Conservation (phyloP, 768 basidiomycete genomes). For the Chalciporus sphaerocephalus region DNA sequence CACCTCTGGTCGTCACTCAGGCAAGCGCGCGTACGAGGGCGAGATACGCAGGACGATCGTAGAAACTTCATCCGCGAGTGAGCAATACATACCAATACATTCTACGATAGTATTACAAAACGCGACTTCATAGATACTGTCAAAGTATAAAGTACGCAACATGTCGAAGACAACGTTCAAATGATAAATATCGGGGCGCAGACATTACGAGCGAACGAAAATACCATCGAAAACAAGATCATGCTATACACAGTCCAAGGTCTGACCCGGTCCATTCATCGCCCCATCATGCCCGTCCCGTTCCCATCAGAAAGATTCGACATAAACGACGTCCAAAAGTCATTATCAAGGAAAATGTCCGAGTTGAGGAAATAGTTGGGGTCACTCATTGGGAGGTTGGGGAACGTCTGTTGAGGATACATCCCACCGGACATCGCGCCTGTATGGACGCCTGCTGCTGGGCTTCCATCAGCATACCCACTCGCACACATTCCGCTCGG, state of each 20-base stretch:
- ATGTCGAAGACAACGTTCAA: not conserved
- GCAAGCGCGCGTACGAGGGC: not conserved
- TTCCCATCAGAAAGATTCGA: constrained; percentile 28
- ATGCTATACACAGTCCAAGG: not conserved
- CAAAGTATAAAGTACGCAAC: not conserved
- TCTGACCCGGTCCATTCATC: not conserved
- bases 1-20: not conserved
- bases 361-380: constrained; percentile 32
- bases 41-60: not conserved
- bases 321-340: constrained; percentile 43
- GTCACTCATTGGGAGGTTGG: constrained; percentile 24
- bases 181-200: not conserved
- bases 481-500: constrained; percentile 18
- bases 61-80: too few relatives aligned
- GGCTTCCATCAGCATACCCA: constrained; percentile 9
- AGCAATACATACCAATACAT: not conserved
- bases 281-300: constrained; percentile 11
- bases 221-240: not conserved
- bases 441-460: not conserved
- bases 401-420: constrained; percentile 20
- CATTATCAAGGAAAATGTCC: constrained; percentile 40
- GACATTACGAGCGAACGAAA: not conserved
- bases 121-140: not conserved
- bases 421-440: constrained; percentile 1
- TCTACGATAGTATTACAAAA: not conserved